A percentile compares a stretch with the other conserved stretches of the same genome.
Conservation (phyloP, 768 basidiomycete species). For the Lactifluus hygrophoroides region DNA sequence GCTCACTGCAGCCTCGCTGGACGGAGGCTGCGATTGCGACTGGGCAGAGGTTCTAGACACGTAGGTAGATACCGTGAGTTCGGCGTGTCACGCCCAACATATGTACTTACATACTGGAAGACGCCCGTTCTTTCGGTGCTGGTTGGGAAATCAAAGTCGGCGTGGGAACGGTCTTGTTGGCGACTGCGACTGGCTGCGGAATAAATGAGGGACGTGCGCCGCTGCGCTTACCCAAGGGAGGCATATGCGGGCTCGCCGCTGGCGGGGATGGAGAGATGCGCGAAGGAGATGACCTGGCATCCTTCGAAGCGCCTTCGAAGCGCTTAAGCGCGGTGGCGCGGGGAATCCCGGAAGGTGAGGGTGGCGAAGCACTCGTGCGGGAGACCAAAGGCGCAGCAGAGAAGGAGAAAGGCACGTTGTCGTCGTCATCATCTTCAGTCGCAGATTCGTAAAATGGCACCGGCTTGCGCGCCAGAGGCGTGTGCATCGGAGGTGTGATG, state of each 20-base stretch:
- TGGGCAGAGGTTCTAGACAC: neutral
- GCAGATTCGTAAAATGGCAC: slow-evolving; percentile 16
- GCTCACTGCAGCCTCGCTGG: slow-evolving; percentile 25
- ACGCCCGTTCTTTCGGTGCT: slow-evolving; percentile 35
- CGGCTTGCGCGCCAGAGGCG: slow-evolving; percentile 12
- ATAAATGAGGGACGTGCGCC: slow-evolving; percentile 46
- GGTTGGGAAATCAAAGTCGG: slow-evolving; percentile 28
- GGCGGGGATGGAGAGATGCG: slow-evolving; percentile 30
- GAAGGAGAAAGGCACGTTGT: slow-evolving; percentile 21
- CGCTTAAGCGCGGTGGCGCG: slow-evolving; percentile 33
- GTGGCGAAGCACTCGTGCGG: neutral
- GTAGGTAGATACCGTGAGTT: neutral
- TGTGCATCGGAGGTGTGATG: slow-evolving; percentile 9
- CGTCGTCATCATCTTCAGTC: slow-evolving; percentile 20
- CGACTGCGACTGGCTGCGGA: slow-evolving; percentile 46
- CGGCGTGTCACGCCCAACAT: neutral
- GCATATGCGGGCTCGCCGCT: slow-evolving; percentile 32
- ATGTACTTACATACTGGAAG: slow-evolving; percentile 31
- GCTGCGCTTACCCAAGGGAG: slow-evolving; percentile 47
- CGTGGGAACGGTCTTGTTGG: slow-evolving; percentile 21
- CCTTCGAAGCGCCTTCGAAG: slow-evolving; percentile 26
- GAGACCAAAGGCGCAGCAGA: neutral
- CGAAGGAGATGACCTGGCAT: slow-evolving; percentile 18
- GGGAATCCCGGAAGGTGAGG: slow-evolving; percentile 46
- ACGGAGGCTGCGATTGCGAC: slow-evolving; percentile 16